Conservation (phyloP, 805 yeast species). For the Ogataea polymorpha region DNA sequence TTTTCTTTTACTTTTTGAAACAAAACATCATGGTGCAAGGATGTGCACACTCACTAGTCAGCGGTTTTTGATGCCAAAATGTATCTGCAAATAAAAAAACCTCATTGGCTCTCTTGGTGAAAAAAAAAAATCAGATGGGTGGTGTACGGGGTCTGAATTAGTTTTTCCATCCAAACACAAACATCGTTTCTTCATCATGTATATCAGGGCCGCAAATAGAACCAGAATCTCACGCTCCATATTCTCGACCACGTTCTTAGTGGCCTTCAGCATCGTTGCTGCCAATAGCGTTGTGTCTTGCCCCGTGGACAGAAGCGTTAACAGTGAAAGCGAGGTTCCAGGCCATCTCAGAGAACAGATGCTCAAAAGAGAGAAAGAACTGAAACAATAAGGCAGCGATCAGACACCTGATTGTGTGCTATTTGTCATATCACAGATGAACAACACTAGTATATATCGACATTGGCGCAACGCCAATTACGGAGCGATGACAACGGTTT, state of each 20-base stretch:
- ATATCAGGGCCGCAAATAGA: conserved; percentile 55
- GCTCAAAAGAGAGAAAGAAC: conserved; percentile 3
- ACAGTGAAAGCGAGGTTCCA: conserved; percentile 28
- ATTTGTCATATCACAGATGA: too few relatives aligned
- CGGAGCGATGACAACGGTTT: too few relatives aligned
- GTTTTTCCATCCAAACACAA: conserved; percentile 2
- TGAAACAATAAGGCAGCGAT: background rate
- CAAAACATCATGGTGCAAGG: conserved; percentile 7
- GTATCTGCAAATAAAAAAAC: conserved; percentile 1
- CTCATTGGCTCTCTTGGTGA: conserved; percentile 2
- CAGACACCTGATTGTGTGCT: too few relatives aligned
- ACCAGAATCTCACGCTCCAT: conserved; percentile 58
- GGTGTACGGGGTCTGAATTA: conserved; percentile 6
- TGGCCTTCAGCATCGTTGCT: conserved; percentile 52
- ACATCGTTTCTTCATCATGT: conserved; percentile 36
- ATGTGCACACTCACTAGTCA: conserved; percentile 1
- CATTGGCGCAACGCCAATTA: too few relatives aligned
- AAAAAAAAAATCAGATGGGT: background rate
- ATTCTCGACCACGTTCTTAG: conserved; percentile 71
- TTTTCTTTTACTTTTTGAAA: conserved; percentile 1
- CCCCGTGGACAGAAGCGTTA: conserved; percentile 45
- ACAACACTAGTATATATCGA: too few relatives aligned
- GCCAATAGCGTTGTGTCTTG: conserved; percentile 36
- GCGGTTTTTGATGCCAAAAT: background rate
- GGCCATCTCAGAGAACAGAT: conserved; percentile 21